Base-by-base conservation (phyloP, 352 stramenopile species). In the Phytophthora citricola region DNA sequence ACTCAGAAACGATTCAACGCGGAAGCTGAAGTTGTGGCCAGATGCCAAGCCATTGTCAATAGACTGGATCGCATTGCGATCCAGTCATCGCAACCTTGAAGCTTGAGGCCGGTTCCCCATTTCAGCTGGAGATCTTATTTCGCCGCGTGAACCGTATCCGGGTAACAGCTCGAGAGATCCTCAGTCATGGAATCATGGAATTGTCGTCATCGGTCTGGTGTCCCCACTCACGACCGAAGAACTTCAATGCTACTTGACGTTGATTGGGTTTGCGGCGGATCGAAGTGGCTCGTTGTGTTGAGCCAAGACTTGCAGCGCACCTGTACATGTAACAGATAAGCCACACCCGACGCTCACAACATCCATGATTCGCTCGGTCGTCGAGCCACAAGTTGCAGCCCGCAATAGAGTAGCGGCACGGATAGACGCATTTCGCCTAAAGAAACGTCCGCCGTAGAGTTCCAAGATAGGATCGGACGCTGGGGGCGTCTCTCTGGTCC, bases 381-480 rank as follows among this genome's bases (percentile, higher is more conserved):
- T 54, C 27, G 58, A 59, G 20, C 39, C 53, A 60, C 40, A 60
- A 43, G 26, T 27, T 38, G 38, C n/a, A 41, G 14, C n/a, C 29
- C 10, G 27, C 17, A 57, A 49, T 48, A 51, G 27, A 17, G 57
- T 41, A 39, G 32, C 39, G 38, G 34, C 38, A 43, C 55, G 62
- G 62, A 70, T 65, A 70, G 62, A 15, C 54, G 54, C 36, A 8
- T 9, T 10, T 67, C 39, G 45, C 40, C 45, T 51, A 67, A 58
- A 71, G 49, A 71, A 71, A 67, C 57, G 63, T 51, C 48, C 63
- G 63, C 57, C 43, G 48, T 53, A 58, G 63, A 71, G 62, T 54
- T 68, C 22, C 38, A 57, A 57, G 64, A 72, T 72, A 72, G 64
- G 64, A 68, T 72, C 32, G 57, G 64, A 68, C 22, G 64, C 64